Evolutionary conservation across 2,329 filamentous ascomycete species (phyloP).

Genomic region (Epichloe baconii): DNA sequence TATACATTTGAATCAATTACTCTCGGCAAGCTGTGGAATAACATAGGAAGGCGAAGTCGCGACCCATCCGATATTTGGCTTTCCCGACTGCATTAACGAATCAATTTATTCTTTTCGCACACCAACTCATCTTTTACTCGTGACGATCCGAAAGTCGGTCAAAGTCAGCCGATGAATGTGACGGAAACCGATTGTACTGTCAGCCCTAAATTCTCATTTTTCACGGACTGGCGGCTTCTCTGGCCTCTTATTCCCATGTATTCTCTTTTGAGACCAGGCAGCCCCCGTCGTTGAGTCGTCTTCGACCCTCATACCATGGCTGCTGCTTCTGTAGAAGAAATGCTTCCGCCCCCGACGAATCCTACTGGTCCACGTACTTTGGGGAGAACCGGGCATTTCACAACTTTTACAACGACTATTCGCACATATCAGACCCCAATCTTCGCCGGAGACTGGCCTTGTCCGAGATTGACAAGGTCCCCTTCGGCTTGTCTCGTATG

Average conservation of each 20-base stretch:
- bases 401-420: constrained; percentile 61
- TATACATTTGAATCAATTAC: not conserved
- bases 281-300: constrained; percentile 6
- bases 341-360: constrained; percentile 28
- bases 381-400: constrained; percentile 61
- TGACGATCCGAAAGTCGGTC: not conserved
- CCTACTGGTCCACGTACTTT: constrained; percentile 28
- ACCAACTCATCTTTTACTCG: too few relatives aligned
- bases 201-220: not conserved
- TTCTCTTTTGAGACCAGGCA: constrained; percentile 9
- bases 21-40: not conserved
- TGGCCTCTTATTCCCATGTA: constrained; percentile 12
- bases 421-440: constrained; percentile 57
- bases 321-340: constrained; percentile 21
- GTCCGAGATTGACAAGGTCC: constrained; percentile 67
- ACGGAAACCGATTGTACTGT: too few relatives aligned
- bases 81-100: not conserved
- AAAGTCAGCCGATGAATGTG: not conserved
- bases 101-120: not conserved
- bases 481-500: constrained; percentile 57
- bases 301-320: constrained; percentile 14
- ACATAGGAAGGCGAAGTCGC: not conserved
- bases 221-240: not conserved
- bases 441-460: constrained; percentile 62
- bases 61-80: not conserved